Evolutionary conservation across 1,284 basidiomycete species (phyloP).

Genomic region (Apiotrichum siamense): DNA sequence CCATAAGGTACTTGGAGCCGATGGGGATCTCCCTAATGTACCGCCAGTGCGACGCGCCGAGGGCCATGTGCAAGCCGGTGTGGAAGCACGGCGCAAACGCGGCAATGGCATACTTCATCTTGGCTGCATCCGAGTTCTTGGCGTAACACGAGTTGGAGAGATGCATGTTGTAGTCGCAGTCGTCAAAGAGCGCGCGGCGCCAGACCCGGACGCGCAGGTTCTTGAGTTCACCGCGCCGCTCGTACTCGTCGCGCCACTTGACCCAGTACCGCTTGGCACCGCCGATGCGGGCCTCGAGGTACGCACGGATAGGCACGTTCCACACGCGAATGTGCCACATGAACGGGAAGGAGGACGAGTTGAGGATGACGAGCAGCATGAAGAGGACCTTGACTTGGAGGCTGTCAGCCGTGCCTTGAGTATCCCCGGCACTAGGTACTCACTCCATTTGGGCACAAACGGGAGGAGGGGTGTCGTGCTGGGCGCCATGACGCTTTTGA

Average conservation of each 20-base stretch:
- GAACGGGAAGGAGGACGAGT: slow-evolving; percentile 44
- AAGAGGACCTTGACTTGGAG: slow-evolving; percentile 42
- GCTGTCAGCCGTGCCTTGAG: not conserved
- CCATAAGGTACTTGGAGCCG: slow-evolving; percentile 62
- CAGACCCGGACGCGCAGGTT: slow-evolving; percentile 20
- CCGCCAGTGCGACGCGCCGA: slow-evolving; percentile 66
- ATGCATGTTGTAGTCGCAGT: slow-evolving; percentile 48
- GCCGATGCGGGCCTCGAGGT: slow-evolving; percentile 20
- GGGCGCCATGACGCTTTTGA: slow-evolving; percentile 6
- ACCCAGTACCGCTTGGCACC: slow-evolving; percentile 28
- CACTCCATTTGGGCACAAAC: slow-evolving; percentile 39
- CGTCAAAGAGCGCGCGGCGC: slow-evolving; percentile 38
- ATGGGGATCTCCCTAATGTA: slow-evolving; percentile 76
- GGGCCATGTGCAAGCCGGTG: slow-evolving; percentile 61
- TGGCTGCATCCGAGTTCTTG: slow-evolving; percentile 52
- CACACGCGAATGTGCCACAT: slow-evolving; percentile 43
- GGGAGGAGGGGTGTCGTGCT: slow-evolving; percentile 33
- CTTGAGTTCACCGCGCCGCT: slow-evolving; percentile 25
- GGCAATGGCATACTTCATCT: slow-evolving; percentile 52
- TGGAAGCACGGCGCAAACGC: slow-evolving; percentile 60
- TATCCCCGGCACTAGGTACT: slow-evolving; percentile 7
- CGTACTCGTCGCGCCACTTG: slow-evolving; percentile 25
- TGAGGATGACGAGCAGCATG: slow-evolving; percentile 36
- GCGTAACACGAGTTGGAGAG: slow-evolving; percentile 45
- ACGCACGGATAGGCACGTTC: slow-evolving; percentile 28